Evolutionary conservation across 179 eudicot species (phyloP), one percentile per base, ranked within the genome.

Genomic region (Silene noctiflora): DNA sequence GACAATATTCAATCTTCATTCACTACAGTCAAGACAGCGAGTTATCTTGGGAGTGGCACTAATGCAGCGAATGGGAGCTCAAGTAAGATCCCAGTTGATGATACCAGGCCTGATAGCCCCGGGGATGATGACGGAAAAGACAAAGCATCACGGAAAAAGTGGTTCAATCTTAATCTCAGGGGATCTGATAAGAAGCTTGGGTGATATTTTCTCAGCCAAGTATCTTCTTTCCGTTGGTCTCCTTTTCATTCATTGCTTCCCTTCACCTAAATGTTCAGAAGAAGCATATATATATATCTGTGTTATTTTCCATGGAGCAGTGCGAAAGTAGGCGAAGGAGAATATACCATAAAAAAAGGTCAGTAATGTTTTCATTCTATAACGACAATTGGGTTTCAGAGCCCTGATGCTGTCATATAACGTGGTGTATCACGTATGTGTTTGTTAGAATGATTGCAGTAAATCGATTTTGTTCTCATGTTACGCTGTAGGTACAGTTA

Each of bases 1-100:
- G 99, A 95, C 80, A 84, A 33, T 61, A 87, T 93, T 81, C 99
- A 95, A 70, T 93, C 98, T 35, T 80, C 97, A 21, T 95, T 93
- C 82, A 89, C 93, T 1, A 90, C 88, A 35, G 73, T 81, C 24
- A 86, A 83, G 78, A 70, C 93, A 14, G 80, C 85, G 11, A 72
- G 85, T 75, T 29, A 16, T 48, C 56, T 83, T 19, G 68, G 20
- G 9, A 75, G 85, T 74, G 81, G 83, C 51, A 65, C 76, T 76
- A 80, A 81, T 60, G 71, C 67, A 69, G 80, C 88, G 71, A 91
- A 89, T 68, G 92, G 97, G 68, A 89, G 92, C 77, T 85, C 88
- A 71, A 88, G 91, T 83, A 87, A 87, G 81, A 48, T 79, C 72
- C 83, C 93, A 1, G 75, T 76, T 19, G 97, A 93, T 69, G 98